phyloP scores from a whole-genome alignment of 805 yeast species.

The Brettanomyces naardenensis region DNA sequence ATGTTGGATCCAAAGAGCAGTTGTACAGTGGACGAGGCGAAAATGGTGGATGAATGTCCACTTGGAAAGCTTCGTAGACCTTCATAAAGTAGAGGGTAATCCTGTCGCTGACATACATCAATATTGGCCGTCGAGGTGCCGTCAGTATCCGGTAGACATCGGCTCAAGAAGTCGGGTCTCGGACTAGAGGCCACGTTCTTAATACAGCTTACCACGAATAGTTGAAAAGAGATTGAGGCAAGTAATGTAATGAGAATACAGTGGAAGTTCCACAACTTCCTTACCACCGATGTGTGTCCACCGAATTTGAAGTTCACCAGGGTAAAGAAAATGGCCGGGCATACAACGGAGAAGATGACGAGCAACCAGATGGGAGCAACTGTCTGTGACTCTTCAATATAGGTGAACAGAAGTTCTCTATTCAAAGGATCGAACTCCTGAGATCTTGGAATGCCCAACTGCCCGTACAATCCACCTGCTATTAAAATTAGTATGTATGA shows the following conservation, averaged over 20 bases:
- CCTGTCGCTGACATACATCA: constrained; percentile 38
- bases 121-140: constrained; percentile 25
- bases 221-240: constrained; percentile 31
- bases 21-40: constrained; percentile 35
- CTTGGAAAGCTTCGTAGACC: constrained; percentile 54
- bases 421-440: constrained; percentile 34
- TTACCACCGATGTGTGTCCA: background rate
- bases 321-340: constrained; percentile 28
- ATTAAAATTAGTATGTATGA: constrained; percentile 18
- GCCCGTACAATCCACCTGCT: constrained; percentile 25
- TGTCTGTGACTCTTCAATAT: constrained; percentile 27
- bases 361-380: constrained; percentile 27
- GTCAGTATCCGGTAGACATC: constrained; percentile 36
- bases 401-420: constrained; percentile 25
- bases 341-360: constrained; percentile 21
- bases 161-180: constrained; percentile 44
- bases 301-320: constrained; percentile 8
- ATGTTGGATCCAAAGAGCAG: constrained; percentile 28
- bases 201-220: constrained; percentile 32
- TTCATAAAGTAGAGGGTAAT: constrained; percentile 31
- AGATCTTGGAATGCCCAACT: constrained; percentile 27
- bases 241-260: constrained; percentile 27
- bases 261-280: constrained; percentile 35
- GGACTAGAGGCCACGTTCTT: constrained; percentile 43
- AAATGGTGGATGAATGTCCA: constrained; percentile 47